Conservation (phyloP, 2,329 filamentous ascomycete species). For the Chalaropsis thielavioides region DNA sequence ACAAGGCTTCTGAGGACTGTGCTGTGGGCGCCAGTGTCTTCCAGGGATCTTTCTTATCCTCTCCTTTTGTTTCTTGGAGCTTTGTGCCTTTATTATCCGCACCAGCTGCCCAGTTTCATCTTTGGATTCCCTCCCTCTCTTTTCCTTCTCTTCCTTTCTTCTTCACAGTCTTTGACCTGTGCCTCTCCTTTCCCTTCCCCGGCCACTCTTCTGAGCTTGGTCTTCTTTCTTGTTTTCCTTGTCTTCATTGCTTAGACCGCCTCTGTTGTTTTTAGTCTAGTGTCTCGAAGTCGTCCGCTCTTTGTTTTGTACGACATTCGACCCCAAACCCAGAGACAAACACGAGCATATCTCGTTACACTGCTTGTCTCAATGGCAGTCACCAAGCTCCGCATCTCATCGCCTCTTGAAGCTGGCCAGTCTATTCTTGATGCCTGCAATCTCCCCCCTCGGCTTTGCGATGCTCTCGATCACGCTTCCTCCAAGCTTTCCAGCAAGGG, state of each 20-base stretch:
- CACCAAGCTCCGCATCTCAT: conserved; percentile 42
- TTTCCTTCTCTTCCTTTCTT: background rate
- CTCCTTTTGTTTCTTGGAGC: background rate
- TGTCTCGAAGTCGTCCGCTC: conserved; percentile 5
- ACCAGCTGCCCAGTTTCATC: background rate
- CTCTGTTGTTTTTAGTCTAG: background rate
- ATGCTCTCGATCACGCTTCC: conserved; percentile 45
- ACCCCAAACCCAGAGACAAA: background rate
- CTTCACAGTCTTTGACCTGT: conserved; percentile 12
- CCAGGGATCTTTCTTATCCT: background rate
- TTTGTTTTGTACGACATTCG: conserved; percentile 15
- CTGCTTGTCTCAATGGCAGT: conserved; percentile 28
- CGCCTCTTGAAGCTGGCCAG: conserved; percentile 46
- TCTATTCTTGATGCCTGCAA: conserved; percentile 44
- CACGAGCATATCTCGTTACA: conserved; percentile 8
- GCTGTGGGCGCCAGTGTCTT: background rate
- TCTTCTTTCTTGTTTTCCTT: background rate
- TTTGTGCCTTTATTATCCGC: background rate
- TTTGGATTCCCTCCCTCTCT: conserved; percentile 4
- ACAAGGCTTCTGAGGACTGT: background rate
- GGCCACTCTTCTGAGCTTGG: background rate
- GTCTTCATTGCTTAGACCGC: background rate
- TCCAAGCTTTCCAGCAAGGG: conserved; percentile 40
- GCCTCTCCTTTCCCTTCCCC: conserved; percentile 5
- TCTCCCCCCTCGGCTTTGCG: conserved; percentile 39